Evolutionary conservation across 345 rosid species (phyloP).

Genomic region (Eucalyptus microcorys): DNA sequence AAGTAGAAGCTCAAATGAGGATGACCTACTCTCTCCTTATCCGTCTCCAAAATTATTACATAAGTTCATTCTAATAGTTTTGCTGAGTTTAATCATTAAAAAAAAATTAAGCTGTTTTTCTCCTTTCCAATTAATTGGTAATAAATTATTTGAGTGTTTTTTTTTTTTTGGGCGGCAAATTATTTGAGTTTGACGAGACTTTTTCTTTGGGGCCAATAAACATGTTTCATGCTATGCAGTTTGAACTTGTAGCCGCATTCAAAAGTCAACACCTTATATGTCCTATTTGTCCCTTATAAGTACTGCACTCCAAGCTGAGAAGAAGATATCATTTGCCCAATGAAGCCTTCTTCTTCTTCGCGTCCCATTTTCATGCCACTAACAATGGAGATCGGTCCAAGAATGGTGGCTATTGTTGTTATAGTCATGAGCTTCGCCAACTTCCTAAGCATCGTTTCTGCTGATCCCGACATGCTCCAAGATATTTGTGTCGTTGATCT

Average conservation of each 20-base stretch:
- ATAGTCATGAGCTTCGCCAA: not conserved
- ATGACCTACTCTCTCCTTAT: too few relatives aligned
- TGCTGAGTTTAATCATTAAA: not conserved
- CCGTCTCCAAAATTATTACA: not conserved
- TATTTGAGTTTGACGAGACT: too few relatives aligned
- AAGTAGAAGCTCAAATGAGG: too few relatives aligned
- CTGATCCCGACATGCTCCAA: constrained; percentile 66
- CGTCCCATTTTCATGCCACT: not conserved
- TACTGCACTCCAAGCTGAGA: not conserved
- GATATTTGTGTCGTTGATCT: constrained; percentile 75
- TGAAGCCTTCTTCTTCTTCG: not conserved
- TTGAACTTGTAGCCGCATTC: not conserved
- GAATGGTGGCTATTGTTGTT: not conserved
- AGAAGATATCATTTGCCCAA: not conserved
- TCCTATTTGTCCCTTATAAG: not conserved
- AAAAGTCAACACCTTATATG: not conserved
- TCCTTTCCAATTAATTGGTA: not conserved
- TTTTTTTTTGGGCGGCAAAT: too few relatives aligned
- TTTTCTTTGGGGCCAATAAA: not conserved
- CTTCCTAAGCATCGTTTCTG: constrained; percentile 6
- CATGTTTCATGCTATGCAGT: not conserved
- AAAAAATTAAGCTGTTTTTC: not conserved
- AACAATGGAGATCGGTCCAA: not conserved
- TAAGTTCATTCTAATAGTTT: not conserved
- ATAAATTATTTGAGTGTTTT: not conserved